Evolutionary conservation across 257 asterid species (phyloP).

Genomic region (Ilex asprella): DNA sequence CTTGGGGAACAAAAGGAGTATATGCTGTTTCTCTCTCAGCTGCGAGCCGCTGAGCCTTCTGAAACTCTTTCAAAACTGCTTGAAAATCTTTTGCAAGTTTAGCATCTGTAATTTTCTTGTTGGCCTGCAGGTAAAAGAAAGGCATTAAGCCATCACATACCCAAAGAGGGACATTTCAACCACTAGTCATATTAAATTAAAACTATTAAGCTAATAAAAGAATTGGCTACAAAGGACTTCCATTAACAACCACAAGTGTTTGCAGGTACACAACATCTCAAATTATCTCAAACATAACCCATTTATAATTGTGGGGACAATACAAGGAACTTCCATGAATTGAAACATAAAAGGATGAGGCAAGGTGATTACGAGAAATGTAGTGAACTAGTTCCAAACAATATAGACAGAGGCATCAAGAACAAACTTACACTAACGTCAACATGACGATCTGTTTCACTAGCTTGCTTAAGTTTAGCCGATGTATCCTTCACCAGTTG

Average conservation of each 20-base stretch:
- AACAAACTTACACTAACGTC: conserved; percentile 26
- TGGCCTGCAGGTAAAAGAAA: conserved; percentile 22
- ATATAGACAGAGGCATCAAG: conserved; percentile 1
- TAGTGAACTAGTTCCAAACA: background rate
- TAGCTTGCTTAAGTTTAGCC: conserved; percentile 27
- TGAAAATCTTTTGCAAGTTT: conserved; percentile 56
- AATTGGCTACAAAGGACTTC: too few relatives aligned
- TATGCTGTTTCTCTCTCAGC: conserved; percentile 40
- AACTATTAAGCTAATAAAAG: too few relatives aligned
- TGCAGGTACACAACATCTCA: too few relatives aligned
- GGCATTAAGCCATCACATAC: background rate
- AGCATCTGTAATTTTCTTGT: conserved; percentile 43
- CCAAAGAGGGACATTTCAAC: too few relatives aligned
- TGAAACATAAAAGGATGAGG: too few relatives aligned
- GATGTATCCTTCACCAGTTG: conserved; percentile 38
- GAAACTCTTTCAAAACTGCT: conserved; percentile 45
- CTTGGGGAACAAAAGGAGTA: conserved; percentile 23
- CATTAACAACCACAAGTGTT: too few relatives aligned
- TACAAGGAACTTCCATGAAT: too few relatives aligned
- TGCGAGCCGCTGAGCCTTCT: conserved; percentile 48
- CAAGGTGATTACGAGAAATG: too few relatives aligned
- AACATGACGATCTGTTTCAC: conserved; percentile 19
- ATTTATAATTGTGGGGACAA: too few relatives aligned
- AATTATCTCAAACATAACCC: too few relatives aligned
- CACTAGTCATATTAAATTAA: too few relatives aligned